These are phyloP conservation scores for Mucor velutinosus DNA, from an alignment of 371 early-diverging fungal species.

Conservation along the genomic window DNA sequence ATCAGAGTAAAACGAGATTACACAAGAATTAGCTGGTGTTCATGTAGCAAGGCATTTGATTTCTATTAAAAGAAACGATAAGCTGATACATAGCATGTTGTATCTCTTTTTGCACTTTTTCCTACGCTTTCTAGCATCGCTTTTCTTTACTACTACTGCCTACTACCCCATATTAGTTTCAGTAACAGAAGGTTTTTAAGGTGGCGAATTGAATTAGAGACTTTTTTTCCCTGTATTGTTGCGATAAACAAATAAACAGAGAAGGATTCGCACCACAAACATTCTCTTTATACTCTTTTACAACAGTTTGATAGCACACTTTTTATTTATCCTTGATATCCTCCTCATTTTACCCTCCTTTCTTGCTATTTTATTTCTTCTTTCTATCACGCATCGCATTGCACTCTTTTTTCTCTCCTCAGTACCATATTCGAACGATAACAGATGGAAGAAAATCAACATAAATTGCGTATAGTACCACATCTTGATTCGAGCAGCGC, in stretches of 20 bases:
- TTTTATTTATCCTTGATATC: neutral
- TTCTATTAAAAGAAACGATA: neutral
- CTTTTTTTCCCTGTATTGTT: neutral
- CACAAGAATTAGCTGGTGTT: neutral
- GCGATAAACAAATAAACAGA: neutral
- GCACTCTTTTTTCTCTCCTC: neutral
- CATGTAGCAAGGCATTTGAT: neutral
- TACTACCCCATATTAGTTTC: neutral
- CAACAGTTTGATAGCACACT: neutral
- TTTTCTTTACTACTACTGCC: neutral
- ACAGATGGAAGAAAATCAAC: neutral
- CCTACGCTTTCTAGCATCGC: neutral
- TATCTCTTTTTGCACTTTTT: neutral
- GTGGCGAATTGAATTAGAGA: neutral
- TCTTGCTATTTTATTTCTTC: neutral
- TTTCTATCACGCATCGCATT: neutral
- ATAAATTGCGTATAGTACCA: slow-evolving; percentile 66
- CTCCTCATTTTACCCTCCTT: slow-evolving; percentile 1
- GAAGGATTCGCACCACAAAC: neutral
- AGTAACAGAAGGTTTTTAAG: neutral
- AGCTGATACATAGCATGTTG: neutral
- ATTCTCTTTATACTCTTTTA: neutral
- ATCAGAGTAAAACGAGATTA: neutral
- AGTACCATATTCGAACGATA: neutral
- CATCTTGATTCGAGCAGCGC: slow-evolving; percentile 66